phyloP scores from a whole-genome alignment of 306 rosid species.

The Pterocarpus macrocarpus region DNA sequence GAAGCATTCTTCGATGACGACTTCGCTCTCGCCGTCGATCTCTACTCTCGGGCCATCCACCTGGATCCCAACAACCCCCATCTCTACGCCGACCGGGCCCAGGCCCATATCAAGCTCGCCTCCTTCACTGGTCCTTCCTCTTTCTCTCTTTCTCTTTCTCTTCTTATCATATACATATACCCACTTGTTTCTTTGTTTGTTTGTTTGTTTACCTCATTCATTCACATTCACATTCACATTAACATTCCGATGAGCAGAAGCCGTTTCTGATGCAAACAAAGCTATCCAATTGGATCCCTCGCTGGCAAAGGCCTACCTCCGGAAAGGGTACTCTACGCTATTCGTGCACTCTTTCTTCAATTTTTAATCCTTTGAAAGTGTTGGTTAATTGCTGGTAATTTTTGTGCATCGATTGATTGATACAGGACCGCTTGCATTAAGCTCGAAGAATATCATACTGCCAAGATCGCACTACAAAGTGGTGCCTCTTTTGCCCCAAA shows the following conservation, averaged over 20 bases:
- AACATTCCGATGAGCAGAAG: constrained; percentile 58
- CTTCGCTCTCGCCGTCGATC: constrained; percentile 52
- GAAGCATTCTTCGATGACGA: constrained; percentile 75
- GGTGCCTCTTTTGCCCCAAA: constrained; percentile 72
- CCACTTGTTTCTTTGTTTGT: background rate
- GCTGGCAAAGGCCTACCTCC: constrained; percentile 73
- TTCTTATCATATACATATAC: no score
- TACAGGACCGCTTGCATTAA: constrained; percentile 81
- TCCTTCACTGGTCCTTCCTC: constrained; percentile 61
- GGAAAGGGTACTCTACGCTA: constrained; percentile 69
- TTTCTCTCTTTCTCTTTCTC: background rate
- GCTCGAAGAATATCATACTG: constrained; percentile 88
- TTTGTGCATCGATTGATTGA: background rate
- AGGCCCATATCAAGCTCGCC: constrained; percentile 72
- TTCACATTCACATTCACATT: background rate
- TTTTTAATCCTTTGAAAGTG: background rate
- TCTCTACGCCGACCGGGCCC: constrained; percentile 69
- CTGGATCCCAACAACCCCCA: constrained; percentile 53
- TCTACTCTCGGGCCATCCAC: constrained; percentile 57
- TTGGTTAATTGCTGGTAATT: background rate
- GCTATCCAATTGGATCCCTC: constrained; percentile 73
- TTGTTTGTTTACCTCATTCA: background rate
- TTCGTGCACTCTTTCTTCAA: background rate
- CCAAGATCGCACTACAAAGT: constrained; percentile 77
- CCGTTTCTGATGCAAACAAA: constrained; percentile 84